Evolutionary conservation across 495 filamentous ascomycete species (phyloP), one percentile per base, ranked within the genome.

Genomic region (Amniculicola lignicola): DNA sequence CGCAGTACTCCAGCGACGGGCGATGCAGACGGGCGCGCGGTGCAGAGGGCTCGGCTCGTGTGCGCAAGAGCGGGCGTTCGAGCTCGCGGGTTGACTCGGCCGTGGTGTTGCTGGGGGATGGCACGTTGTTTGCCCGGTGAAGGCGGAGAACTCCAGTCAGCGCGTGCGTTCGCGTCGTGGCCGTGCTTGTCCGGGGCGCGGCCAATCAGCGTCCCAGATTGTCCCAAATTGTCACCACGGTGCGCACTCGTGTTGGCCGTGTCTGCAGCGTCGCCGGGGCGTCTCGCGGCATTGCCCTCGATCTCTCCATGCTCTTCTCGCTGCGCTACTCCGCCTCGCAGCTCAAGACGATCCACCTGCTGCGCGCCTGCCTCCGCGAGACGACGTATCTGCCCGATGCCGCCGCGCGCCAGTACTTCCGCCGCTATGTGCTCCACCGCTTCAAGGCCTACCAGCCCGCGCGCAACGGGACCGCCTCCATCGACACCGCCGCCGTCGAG

Each of bases 361-460:
- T 86, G 59, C 84, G 93, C 27, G 81, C 84, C 29, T 77, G 94
- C 5, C 83, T 96, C 40, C 88, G 92, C 57, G 86, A 96, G 75
- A 80, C 82, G 21, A 82, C 85, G 52, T 95, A 95, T 67, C 82
- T 98, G 21, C 90, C 90, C 11, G 87, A 90, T 66, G 72, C 82
- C 2, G 65, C 79, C 43, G 86, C 86, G 23, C 82, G 84, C 35
- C 61, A 64, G 19, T 85, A 80, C 65, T 70, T 87, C 60, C 74
- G 75, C 55, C 58, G 74, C 15, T 73, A 84, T 57, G 75, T 90
- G 54, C 59, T 81, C 36, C 19, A 61, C 16, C 79, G 85, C 42
- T 96, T 79, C 61, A 76, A 76, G 24, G 64, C 64, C 24, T 85
- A 69, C 68, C 50, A 64, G 43, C 58, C 65, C 25, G 47, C 29